Base-by-base conservation (phyloP, 2,329 filamentous ascomycete species). In the Alternaria sp. region DNA sequence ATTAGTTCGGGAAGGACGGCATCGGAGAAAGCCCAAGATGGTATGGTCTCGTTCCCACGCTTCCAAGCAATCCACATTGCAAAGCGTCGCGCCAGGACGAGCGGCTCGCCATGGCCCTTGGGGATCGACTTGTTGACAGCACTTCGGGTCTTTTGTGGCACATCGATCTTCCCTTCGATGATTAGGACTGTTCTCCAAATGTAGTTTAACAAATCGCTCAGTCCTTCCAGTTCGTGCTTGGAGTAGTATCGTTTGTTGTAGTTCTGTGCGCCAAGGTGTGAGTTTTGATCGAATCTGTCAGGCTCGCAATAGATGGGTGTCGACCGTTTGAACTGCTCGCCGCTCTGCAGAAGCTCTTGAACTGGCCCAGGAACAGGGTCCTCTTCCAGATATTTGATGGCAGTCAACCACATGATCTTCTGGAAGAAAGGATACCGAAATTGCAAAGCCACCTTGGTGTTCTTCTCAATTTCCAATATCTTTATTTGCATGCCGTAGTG, bases 371-470 rank as follows among this genome's bases (percentile, higher is more conserved):
- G 87, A n/a, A 90, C 74, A 2, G 87, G 87, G 72, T 90, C 88
- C 28, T 85, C 82, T 51, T 85, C 81, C 36, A 90, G 79, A 67
- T 90, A 90, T 65, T 85, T 83, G 68, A 89, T 79, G n/a, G 85
- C 81, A 2, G 86, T 82, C 65, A 88, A 86, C 88, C 88, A 90
- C 80, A 89, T 87, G 54, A 89, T 85, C 69, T 87, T 88, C 71
- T 90, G 87, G 72, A 90, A 90, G 72, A 84, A 86, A 2, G 88
- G 88, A 70, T 90, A 90, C 49, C 87, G 80, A 71, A 90, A 90
- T 65, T 88, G 88, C 63, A 83, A 79, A 0, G 86, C 84, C 4
- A 89, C 87, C 60, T 88, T 86, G 63, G 87, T 90, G 54, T 83
- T 84, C 72, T 88, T 89, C 72, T 90, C 88, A 44, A 90, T 86